Evolutionary conservation across 257 asterid species (phyloP), one percentile per base, ranked within the genome.

Genomic region (Lithospermum erythrorhizon): DNA sequence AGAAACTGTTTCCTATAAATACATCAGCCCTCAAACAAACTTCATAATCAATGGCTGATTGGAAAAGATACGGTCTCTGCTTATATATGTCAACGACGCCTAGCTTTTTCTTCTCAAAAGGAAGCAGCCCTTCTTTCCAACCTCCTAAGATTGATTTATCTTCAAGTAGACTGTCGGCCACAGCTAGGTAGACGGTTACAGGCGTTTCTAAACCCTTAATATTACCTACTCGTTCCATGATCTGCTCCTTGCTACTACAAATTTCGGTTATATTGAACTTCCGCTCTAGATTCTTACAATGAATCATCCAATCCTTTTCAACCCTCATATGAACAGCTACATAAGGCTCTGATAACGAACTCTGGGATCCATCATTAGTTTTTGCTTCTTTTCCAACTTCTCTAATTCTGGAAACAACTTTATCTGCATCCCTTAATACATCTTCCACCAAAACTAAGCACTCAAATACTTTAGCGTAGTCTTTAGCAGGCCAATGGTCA

Each of bases 291-390:
- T 91, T 91, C 75, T 82, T 86, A 76, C 98, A 91, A 62, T 91
- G 98, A 65, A 91, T 87, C 90, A 81, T 86, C 98, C 98, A 91
- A 59, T 91, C 98, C 59, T 78, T 91, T 65, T 87, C 98, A 17
- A 91, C 86, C 74, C 98, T 91, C 98, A 85, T 87, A 76, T 91
- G 98, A 53, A 91, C 95, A 14, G 96, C 93, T 11, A 86, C 70
- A 58, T 79, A 91, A 3, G 55, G 68, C 54, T 66, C 61, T 16
- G 58, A 45, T 18, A 22, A 22, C 2, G 53, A 35, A 9, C 30
- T 55, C 27, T 13, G 20, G 0, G 35, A 32, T 4, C 68, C 65
- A 45, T 17, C 52, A 58, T 69, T 60, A 3, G 32, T 65, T 29
- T 55, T 76, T 53, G 47, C 71, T 60, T 76, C 68, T 32, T 51